Percentiles rank a stretch among this genome's conserved stretches.
Conservation (phyloP, 208 protist species). For the Tritrichomonas foetus region DNA sequence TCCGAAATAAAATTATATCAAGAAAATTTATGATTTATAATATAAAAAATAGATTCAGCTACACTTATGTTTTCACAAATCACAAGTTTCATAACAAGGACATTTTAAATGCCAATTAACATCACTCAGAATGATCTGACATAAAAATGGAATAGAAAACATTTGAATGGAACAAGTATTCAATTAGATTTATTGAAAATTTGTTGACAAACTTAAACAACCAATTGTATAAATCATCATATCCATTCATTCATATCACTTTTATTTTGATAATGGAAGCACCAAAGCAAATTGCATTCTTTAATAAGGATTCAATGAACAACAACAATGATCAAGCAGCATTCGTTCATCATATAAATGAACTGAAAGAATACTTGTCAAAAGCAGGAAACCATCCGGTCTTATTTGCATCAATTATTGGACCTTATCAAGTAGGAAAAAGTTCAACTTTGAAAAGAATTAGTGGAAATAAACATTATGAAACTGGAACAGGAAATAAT, state of each 20-base stretch:
- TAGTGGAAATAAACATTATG: background rate
- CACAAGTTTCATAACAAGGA: background rate
- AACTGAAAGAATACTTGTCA: too few species aligned
- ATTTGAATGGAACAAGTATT: too few species aligned
- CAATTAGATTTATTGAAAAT: too few species aligned
- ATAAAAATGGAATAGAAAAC: too few species aligned
- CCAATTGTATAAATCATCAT: too few species aligned
- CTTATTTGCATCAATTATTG: background rate
- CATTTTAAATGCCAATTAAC: background rate
- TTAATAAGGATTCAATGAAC: too few species aligned
- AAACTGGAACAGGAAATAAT: background rate
- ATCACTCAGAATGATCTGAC: background rate
- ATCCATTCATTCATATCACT: too few species aligned
- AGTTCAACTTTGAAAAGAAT: background rate
- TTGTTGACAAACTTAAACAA: too few species aligned
- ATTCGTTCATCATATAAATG: too few species aligned
- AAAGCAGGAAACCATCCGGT: background rate
- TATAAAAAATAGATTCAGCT: background rate
- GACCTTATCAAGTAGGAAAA: background rate
- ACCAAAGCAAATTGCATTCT: too few species aligned
- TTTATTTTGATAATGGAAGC: too few species aligned
- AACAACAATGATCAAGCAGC: too few species aligned
- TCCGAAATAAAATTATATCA: background rate
- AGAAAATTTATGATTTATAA: background rate
- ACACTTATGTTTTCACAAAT: background rate